Percentiles rank a stretch among this genome's conserved stretches.
phyloP scores from a whole-genome alignment of 2,329 filamentous ascomycete genomes.

The Neonectria faginata region DNA sequence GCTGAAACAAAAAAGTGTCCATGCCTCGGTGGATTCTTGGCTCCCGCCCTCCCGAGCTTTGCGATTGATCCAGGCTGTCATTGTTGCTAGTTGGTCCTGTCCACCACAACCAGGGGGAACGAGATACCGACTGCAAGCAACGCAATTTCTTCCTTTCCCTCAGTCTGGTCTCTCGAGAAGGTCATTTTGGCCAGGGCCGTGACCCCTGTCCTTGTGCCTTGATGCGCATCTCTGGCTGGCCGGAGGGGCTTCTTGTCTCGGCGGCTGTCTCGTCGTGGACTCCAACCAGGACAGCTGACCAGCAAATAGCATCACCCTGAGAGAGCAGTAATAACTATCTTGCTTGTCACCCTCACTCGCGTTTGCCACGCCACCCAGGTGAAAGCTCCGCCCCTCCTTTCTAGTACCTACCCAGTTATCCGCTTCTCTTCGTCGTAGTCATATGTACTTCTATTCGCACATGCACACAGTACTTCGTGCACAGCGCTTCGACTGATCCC shows the following conservation, averaged over 20 bases:
- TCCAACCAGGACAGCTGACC: not conserved
- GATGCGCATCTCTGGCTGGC: constrained; percentile 5
- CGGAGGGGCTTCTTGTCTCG: constrained; percentile 4
- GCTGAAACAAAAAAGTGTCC: constrained; percentile 25
- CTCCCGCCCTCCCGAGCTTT: constrained; percentile 5
- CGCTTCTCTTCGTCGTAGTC: not conserved
- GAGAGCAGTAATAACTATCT: no score
- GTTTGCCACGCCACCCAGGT: not conserved
- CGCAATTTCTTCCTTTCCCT: not conserved
- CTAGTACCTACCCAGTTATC: not conserved
- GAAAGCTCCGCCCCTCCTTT: not conserved
- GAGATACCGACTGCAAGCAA: constrained; percentile 2
- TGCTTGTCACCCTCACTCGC: not conserved
- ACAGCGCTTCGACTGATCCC: not conserved
- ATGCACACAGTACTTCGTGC: constrained; percentile 11
- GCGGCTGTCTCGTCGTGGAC: not conserved
- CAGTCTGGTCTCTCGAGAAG: not conserved
- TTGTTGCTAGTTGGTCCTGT: not conserved
- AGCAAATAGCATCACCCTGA: not conserved
- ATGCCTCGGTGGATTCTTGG: constrained; percentile 10
- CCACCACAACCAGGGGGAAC: constrained; percentile 1
- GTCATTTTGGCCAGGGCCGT: not conserved
- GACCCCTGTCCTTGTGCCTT: not conserved
- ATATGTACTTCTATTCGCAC: not conserved
- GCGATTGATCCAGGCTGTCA: not conserved